Evolutionary conservation across 257 asterid species (phyloP), one percentile per base, ranked within the genome.

Genomic region (Nicotiana tomentosiformis): DNA sequence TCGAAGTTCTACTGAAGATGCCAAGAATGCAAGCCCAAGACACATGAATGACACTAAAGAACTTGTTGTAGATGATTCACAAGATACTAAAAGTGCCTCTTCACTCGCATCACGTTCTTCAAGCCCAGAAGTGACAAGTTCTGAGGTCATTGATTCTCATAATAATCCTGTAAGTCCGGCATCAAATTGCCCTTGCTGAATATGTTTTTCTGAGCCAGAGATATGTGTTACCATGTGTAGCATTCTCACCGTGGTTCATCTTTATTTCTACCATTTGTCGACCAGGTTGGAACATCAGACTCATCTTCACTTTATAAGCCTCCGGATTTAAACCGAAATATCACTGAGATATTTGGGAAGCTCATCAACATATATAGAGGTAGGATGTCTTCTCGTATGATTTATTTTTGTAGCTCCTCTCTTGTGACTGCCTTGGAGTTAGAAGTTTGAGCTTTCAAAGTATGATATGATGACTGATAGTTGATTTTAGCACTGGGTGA

Each of bases 321-420:
- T 86, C 99, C 99, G 11, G 96, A 96, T 90, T 78, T 96, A 83
- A 96, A 94, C 88, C 89, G 87, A 88, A 90, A 96, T 85, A 92
- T 96, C 85, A 96, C 98, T 51, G 87, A 84, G 87, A 88, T 92
- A 90, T 96, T 96, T 86, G 93, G 93, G 86, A 94, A 91, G 97
- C 98, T 96, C 51, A 83, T 93, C 53, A 93, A 93, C 87, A 96
- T 96, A 84, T 93, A 96, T 89, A 93, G 96, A 90, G 99, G 99
- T 96, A 65, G 68, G 88, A 70, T 14, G 58, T 77, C 78, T 39
- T 57, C 82, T 61, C 57, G 29, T 67, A 61, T 79, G 69, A 18
- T 39, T 53, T 84, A 80, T 55, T 66, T 82, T 68, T 81, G 37
- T 78, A 53, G 66, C 77, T 70, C 32, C 11, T 29, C 11, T 61